Conservation (phyloP, 2,329 filamentous ascomycete species). For the Diplodia seriata region DNA sequence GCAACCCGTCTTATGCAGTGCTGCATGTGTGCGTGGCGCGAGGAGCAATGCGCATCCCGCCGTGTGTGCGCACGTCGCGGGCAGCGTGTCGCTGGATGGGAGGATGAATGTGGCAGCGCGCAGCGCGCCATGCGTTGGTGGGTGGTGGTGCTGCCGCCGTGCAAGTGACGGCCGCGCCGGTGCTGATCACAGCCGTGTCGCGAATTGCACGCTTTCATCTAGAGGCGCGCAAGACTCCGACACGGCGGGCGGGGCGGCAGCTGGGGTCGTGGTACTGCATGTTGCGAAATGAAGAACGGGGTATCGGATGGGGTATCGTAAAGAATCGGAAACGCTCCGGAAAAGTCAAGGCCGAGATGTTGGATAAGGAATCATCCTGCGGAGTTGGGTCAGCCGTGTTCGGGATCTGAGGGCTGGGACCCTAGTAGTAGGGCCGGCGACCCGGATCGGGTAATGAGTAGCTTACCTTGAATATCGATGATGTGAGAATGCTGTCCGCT, state of each 20-base stretch:
- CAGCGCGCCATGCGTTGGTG: constrained; percentile 17
- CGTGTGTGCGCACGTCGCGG: not conserved
- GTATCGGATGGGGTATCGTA: constrained; percentile 25
- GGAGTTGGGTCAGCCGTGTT: constrained; percentile 16
- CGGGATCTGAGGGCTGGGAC: not conserved
- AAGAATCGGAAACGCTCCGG: constrained; percentile 20
- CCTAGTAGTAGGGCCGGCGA: not conserved
- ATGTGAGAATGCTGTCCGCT: constrained; percentile 34
- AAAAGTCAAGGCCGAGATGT: constrained; percentile 13
- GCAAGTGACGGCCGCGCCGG: constrained; percentile 23
- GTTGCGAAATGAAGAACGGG: constrained; percentile 25
- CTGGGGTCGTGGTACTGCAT: constrained; percentile 17
- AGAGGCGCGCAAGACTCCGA: constrained; percentile 18
- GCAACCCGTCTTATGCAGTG: constrained; percentile 34
- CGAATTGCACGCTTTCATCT: constrained; percentile 21
- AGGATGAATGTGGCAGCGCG: not conserved
- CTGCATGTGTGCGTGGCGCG: constrained; percentile 33
- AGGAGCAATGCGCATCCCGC: constrained; percentile 27
- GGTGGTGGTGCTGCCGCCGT: constrained; percentile 16
- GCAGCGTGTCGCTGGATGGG: constrained; percentile 7
- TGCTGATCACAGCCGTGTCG: constrained; percentile 28
- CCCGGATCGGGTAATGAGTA: constrained; percentile 7
- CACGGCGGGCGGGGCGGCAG: constrained; percentile 2
- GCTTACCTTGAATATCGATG: constrained; percentile 28
- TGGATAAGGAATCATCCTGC: constrained; percentile 22